Base-by-base conservation (phyloP, 2,329 filamentous ascomycete genomes). In the Didymella lethalis region DNA sequence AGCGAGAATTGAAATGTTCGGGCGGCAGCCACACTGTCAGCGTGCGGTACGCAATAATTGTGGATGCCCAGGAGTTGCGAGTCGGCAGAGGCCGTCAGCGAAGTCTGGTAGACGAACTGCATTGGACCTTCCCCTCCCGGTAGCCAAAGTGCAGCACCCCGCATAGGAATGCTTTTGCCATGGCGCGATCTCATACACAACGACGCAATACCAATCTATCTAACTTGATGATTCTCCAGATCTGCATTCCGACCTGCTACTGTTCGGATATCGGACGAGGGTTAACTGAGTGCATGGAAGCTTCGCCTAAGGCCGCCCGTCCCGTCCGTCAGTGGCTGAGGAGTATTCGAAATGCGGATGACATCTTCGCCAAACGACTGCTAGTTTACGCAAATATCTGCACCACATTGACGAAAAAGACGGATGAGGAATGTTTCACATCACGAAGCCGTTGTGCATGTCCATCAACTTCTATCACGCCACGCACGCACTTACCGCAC, bases 161-260 rank as follows among this genome's bases (percentile, higher is more conserved):
- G 56, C 56, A 54, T 41, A 54, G 56, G 50, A 59, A 54, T 59
- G 56, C 46, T 59, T 46, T 54, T 43, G 50, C 56, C 50, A 59
- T 59, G 56, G 51, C 56, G 41, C 56, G 41, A 59, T 54, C 56
- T 46, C 46, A 28, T 36, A 54, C 50, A 54, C 47, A 51, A 48
- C 56, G 50, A 59, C 56, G 56, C 56, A 50, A 59, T 50, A 40
- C 28, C 46, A 54, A 49, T 45, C 32, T 23, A 48, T 52, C 48
- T 26, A 25, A 28, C 57, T 36, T 49, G 44, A 48, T 48, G 26
- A 25, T 60, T 52, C 57, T 43, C 57, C 52, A 60, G 57, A 60
- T 60, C 57, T 60, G 26, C 57, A 55, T 60, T 56, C 57, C 51
- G 48, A 52, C 20, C 34, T 48, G 48, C 51, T 45, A 26, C 43